A percentile compares a stretch with the other conserved stretches of the same genome.
phyloP scores from a whole-genome alignment of 345 rosid species.

The Hypericum perforatum region DNA sequence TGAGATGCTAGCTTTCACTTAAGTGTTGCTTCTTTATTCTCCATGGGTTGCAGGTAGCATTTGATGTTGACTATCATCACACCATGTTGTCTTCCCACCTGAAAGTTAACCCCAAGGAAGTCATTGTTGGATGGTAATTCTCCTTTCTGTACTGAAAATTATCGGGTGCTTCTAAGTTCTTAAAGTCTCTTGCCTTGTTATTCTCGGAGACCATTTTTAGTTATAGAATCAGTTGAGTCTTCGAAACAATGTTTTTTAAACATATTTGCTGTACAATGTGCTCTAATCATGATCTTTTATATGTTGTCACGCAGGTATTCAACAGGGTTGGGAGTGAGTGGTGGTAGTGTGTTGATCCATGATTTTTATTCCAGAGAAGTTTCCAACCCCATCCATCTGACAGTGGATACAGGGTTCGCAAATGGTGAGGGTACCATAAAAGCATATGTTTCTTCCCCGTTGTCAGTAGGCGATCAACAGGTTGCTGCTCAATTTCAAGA shows the following conservation, averaged over 20 bases:
- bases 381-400: slow-evolving; percentile 75
- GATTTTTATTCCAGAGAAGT: slow-evolving; percentile 88
- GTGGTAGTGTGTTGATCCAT: slow-evolving; percentile 85
- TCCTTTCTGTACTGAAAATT: background rate
- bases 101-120: slow-evolving; percentile 92
- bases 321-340: slow-evolving; percentile 84
- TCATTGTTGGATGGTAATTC: slow-evolving; percentile 90
- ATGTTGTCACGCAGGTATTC: slow-evolving; percentile 52
- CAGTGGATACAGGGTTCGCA: slow-evolving; percentile 75
- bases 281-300: background rate
- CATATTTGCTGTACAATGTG: background rate
- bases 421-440: slow-evolving; percentile 71
- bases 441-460: slow-evolving; percentile 68
- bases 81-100: slow-evolving; percentile 79
- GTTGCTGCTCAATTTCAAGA: slow-evolving; percentile 95
- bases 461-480: slow-evolving; percentile 69
- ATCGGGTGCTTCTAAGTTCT: background rate
- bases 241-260: too few relatives aligned
- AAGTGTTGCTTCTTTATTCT: background rate
- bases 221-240: too few relatives aligned
- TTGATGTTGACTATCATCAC: slow-evolving; percentile 93
- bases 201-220: too few relatives aligned
- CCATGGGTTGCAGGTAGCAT: slow-evolving; percentile 55
- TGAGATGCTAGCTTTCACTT: background rate
- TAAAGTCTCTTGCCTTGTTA: background rate